A percentile compares a stretch with the other conserved stretches of the same genome.
Evolutionary conservation across 257 asterid genomes (phyloP).

Genomic region (Nicotiana tabacum): DNA sequence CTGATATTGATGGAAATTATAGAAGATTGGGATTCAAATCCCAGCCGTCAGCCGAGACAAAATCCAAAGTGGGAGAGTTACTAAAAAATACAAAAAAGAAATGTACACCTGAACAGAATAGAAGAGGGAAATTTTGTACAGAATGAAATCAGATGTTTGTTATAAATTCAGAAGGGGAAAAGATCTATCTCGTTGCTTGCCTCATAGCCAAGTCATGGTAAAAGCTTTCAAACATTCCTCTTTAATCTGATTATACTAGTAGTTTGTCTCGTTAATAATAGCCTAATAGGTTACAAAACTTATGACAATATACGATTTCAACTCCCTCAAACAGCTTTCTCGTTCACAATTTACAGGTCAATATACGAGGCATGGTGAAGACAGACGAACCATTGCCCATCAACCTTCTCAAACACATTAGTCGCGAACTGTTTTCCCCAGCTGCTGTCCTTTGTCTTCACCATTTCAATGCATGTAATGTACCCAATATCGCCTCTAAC

Average conservation of each 20-base stretch:
- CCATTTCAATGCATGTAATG: constrained; percentile 89
- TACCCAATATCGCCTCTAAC: constrained; percentile 70
- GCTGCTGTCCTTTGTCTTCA: constrained; percentile 80
- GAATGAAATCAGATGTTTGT: background rate
- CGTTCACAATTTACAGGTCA: constrained; percentile 40
- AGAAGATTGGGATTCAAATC: no score
- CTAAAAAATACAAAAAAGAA: background rate
- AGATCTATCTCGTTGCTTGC: background rate
- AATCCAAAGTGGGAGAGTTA: background rate
- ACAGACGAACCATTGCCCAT: constrained; percentile 83
- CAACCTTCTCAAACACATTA: constrained; percentile 75
- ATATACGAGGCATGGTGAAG: constrained; percentile 86
- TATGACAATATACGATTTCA: background rate
- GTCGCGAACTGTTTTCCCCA: constrained; percentile 93
- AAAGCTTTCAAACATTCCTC: background rate
- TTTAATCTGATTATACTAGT: background rate
- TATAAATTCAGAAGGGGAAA: background rate
- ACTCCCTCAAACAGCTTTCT: background rate
- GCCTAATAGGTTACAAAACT: background rate
- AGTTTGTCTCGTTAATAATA: no score
- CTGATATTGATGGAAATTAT: background rate
- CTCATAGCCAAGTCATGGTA: background rate
- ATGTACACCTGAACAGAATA: background rate
- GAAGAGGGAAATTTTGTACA: background rate
- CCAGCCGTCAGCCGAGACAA: no score